phyloP scores from a whole-genome alignment of 2,329 filamentous ascomycete genomes.

The Macrophomina phaseolina region DNA sequence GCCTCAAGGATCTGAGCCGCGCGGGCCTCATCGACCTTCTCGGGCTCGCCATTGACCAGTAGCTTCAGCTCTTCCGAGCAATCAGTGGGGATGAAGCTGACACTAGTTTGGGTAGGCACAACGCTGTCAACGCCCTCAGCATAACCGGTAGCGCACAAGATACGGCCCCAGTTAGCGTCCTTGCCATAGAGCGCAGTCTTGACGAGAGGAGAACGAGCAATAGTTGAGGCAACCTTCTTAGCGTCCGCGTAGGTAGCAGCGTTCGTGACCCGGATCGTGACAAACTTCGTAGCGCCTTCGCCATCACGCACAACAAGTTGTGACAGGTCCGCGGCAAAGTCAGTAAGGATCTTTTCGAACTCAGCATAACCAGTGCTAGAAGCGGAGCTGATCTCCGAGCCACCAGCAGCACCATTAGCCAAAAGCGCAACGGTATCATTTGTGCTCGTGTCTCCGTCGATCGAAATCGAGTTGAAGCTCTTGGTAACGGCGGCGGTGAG shows the following conservation, averaged over 20 bases:
- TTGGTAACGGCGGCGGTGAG: slow-evolving; percentile 77
- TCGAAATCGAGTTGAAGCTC: slow-evolving; percentile 95
- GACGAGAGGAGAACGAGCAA: slow-evolving; percentile 89
- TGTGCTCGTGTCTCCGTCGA: slow-evolving; percentile 96
- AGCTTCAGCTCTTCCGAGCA: slow-evolving; percentile 78
- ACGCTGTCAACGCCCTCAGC: slow-evolving; percentile 68
- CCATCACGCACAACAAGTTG: slow-evolving; percentile 95
- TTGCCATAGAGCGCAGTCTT: slow-evolving; percentile 97
- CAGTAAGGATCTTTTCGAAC: slow-evolving; percentile 73
- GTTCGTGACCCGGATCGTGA: slow-evolving; percentile 84
- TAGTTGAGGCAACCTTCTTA: slow-evolving; percentile 80
- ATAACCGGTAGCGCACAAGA: slow-evolving; percentile 93
- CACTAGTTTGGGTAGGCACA: slow-evolving; percentile 72
- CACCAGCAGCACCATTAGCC: slow-evolving; percentile 92
- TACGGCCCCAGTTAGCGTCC: slow-evolving; percentile 98
- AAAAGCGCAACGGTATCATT: slow-evolving; percentile 95
- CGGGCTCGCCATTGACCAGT: slow-evolving; percentile 79
- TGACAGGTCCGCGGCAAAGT: slow-evolving; percentile 82
- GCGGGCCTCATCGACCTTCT: slow-evolving; percentile 75
- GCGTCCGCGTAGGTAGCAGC: slow-evolving; percentile 73
- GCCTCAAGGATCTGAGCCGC: slow-evolving; percentile 78
- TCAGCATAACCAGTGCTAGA: slow-evolving; percentile 63
- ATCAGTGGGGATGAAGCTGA: slow-evolving; percentile 79
- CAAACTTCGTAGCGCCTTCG: slow-evolving; percentile 97
- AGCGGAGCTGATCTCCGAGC: slow-evolving; percentile 63